phyloP scores from a whole-genome alignment of 2,329 filamentous ascomycete genomes.

The Colletotrichum acutatum region DNA sequence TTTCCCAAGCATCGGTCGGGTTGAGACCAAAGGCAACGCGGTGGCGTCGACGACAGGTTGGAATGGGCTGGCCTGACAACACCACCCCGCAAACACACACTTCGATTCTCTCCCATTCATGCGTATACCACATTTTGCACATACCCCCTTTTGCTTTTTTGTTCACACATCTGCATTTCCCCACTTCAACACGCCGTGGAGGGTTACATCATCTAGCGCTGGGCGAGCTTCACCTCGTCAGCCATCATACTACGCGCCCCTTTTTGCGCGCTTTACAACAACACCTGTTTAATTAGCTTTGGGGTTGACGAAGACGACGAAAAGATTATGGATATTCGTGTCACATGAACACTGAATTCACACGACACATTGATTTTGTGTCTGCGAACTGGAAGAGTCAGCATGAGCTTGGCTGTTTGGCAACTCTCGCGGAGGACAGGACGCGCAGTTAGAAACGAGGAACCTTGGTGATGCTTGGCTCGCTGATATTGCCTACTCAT shows the following conservation, averaged over 20 bases:
- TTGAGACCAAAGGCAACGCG: background rate
- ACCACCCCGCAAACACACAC: background rate
- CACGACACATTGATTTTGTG: conserved; percentile 5
- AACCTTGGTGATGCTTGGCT: conserved; percentile 23
- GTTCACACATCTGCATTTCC: conserved; percentile 23
- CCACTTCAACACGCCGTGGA: conserved; percentile 35
- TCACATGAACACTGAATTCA: background rate
- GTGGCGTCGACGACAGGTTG: conserved; percentile 21
- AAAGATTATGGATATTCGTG: conserved; percentile 1
- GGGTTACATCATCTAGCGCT: conserved; percentile 23
- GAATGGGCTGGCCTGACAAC: conserved; percentile 35
- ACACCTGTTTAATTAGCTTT: conserved; percentile 28
- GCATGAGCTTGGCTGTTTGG: background rate
- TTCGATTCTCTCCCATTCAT: conserved; percentile 32
- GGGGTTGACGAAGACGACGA: conserved; percentile 8
- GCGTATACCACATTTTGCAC: conserved; percentile 35
- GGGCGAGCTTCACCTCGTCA: conserved; percentile 28
- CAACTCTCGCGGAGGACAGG: conserved; percentile 24
- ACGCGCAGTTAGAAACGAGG: background rate
- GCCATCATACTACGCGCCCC: conserved; percentile 7
- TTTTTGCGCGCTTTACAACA: conserved; percentile 18
- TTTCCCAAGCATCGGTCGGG: background rate
- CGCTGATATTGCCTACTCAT: conserved; percentile 22
- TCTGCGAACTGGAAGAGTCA: conserved; percentile 14
- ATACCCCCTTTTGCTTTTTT: conserved; percentile 31